Percentiles rank a stretch among this genome's conserved stretches.
These are phyloP conservation scores for Phytophthora pluvialis DNA, from an alignment of 352 stramenopile genomes.

Conservation along the genomic window DNA sequence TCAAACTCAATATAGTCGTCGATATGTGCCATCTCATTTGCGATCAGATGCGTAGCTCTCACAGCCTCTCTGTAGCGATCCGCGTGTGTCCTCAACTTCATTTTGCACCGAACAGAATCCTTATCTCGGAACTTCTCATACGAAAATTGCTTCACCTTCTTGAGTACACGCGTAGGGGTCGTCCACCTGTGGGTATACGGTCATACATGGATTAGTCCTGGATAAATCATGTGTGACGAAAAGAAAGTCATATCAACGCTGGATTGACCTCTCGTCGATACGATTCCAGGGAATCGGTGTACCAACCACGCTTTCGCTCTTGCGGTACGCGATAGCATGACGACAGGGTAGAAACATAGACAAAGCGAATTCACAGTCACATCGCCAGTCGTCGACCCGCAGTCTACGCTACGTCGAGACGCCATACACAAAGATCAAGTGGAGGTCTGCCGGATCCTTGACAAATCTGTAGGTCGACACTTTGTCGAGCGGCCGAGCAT, in stretches of 20 bases:
- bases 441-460: too few species aligned
- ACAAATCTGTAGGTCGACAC: neutral
- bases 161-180: neutral
- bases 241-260: neutral
- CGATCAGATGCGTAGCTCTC: neutral
- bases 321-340: slow-evolving; percentile 26
- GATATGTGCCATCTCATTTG: slow-evolving; percentile 14
- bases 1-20: neutral
- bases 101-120: neutral
- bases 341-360: slow-evolving; percentile 13
- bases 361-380: neutral
- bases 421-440: neutral
- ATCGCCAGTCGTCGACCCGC: slow-evolving; percentile 8
- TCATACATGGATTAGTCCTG: slow-evolving; percentile 1
- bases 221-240: neutral
- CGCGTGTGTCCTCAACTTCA: neutral
- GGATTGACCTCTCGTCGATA: slow-evolving; percentile 8
- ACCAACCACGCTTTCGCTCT: neutral
- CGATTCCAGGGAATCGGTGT: slow-evolving; percentile 13
- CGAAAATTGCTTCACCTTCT: neutral
- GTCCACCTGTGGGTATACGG: slow-evolving; percentile 2
- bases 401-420: neutral
- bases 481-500: neutral
- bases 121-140: neutral
- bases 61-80: slow-evolving; percentile 7